These are phyloP conservation scores for Pulicaria dysenterica DNA, from an alignment of 129 eudicot species.

Conservation along the genomic window DNA sequence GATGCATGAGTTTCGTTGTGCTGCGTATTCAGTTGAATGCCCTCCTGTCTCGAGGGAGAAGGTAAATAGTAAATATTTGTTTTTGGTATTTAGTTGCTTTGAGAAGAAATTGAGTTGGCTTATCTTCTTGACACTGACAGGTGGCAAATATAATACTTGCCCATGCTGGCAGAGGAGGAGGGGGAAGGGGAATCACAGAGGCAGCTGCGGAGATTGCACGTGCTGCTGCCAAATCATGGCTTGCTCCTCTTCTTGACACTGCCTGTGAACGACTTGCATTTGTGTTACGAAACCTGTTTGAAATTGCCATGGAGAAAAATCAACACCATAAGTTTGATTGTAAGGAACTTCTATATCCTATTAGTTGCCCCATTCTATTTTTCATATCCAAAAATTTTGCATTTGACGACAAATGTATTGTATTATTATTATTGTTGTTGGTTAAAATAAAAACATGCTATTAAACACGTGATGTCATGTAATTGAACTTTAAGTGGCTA, in stretches of 20 bases:
- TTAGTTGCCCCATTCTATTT: background rate
- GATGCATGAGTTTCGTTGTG: slow-evolving; percentile 94
- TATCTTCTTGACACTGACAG: slow-evolving; percentile 44
- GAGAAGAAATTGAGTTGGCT: background rate
- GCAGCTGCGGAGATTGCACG: slow-evolving; percentile 99
- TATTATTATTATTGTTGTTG: background rate
- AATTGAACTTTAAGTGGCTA: background rate
- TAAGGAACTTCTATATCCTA: slow-evolving; percentile 45
- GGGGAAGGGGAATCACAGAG: slow-evolving; percentile 76
- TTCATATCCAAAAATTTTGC: slow-evolving; percentile 12
- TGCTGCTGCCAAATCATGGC: slow-evolving; percentile 93
- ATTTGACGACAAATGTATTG: background rate
- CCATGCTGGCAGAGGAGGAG: slow-evolving; percentile 93
- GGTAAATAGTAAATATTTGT: slow-evolving; percentile 34
- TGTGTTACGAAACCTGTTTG: slow-evolving; percentile 75
- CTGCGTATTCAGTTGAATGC: slow-evolving; percentile 92
- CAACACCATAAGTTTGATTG: slow-evolving; percentile 54
- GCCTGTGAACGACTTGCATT: slow-evolving; percentile 94
- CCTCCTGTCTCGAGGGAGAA: slow-evolving; percentile 92
- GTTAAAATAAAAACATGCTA: background rate
- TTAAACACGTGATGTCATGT: background rate
- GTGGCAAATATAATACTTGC: slow-evolving; percentile 97
- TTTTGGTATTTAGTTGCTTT: background rate
- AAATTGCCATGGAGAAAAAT: slow-evolving; percentile 79
- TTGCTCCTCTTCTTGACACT: slow-evolving; percentile 90